Conservation (phyloP, 352 stramenopile genomes). For the Elongisporangium undulatum region DNA sequence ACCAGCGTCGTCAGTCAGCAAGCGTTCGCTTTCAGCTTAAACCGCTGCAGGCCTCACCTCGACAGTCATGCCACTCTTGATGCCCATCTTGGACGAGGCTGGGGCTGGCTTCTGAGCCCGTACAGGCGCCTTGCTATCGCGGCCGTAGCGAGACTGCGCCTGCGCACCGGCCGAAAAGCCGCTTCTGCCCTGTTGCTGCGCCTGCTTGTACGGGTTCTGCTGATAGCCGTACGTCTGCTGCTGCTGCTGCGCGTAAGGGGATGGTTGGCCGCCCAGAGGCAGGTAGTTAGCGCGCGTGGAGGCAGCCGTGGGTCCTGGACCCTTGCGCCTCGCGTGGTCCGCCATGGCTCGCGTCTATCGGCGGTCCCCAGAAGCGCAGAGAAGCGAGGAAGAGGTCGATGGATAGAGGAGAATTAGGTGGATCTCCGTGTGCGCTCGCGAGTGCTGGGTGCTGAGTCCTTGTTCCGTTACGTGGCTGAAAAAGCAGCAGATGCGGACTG, state of each 20-base stretch:
- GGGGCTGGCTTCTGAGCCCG: constrained; percentile 23
- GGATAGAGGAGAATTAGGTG: background rate
- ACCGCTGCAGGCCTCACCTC: constrained; percentile 21
- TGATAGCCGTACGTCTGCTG: constrained; percentile 28
- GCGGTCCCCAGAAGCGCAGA: background rate
- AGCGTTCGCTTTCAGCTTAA: background rate
- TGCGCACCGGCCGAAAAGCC: constrained; percentile 19
- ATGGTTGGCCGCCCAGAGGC: constrained; percentile 6
- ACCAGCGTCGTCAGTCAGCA: constrained; percentile 2
- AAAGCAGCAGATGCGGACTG: background rate
- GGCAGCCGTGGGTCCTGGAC: background rate
- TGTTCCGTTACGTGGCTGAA: background rate
- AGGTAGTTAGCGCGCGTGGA: constrained; percentile 20
- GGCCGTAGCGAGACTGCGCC: constrained; percentile 18
- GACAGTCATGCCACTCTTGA: constrained; percentile 88
- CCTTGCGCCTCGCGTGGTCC: background rate
- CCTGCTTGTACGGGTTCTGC: constrained; percentile 31
- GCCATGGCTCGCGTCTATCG: background rate
- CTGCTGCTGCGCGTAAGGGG: constrained; percentile 20
- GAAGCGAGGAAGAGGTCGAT: background rate
- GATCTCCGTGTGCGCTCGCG: background rate
- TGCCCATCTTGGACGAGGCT: constrained; percentile 69
- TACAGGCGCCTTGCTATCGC: constrained; percentile 1
- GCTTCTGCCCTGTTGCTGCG: constrained; percentile 17
- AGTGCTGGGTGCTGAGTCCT: background rate